phyloP scores from a whole-genome alignment of 2,329 filamentous ascomycete species.

The Pseudopyricularia javanii region DNA sequence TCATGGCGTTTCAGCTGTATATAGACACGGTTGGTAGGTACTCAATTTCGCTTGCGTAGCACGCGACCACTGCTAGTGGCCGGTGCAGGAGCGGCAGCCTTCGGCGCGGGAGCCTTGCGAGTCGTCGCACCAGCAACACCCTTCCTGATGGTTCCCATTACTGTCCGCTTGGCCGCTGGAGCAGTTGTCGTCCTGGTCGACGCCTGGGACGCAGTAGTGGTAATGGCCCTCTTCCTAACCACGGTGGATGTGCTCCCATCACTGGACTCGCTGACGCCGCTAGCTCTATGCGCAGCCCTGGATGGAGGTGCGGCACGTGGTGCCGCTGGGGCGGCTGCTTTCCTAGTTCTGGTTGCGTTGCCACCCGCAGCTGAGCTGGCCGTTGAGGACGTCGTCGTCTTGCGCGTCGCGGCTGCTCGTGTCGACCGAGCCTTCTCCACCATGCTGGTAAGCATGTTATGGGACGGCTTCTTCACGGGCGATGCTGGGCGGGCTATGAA shows the following conservation, averaged over 20 bases:
- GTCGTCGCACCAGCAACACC: constrained; percentile 32
- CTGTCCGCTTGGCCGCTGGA: constrained; percentile 33
- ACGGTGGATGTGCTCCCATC: constrained; percentile 54
- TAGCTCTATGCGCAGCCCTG: constrained; percentile 38
- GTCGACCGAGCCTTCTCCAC: constrained; percentile 48
- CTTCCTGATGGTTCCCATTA: constrained; percentile 42
- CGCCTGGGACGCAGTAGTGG: constrained; percentile 15
- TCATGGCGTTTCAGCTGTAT: background rate
- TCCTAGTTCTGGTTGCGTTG: constrained; percentile 18
- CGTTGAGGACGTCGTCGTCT: constrained; percentile 30
- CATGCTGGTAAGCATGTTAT: constrained; percentile 41
- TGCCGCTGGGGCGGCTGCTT: constrained; percentile 18
- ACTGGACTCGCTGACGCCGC: constrained; percentile 50
- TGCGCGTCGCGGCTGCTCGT: constrained; percentile 30
- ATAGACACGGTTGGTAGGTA: background rate
- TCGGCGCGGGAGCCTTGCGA: constrained; percentile 35
- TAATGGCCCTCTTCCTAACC: constrained; percentile 34
- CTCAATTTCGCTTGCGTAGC: constrained; percentile 39
- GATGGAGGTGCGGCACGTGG: constrained; percentile 28
- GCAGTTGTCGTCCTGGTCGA: constrained; percentile 18
- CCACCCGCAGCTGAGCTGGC: constrained; percentile 24
- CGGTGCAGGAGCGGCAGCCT: constrained; percentile 21
- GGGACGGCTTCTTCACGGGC: constrained; percentile 43
- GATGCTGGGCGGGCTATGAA: constrained; percentile 47
- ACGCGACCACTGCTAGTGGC: constrained; percentile 36